Base-by-base conservation (phyloP, 2,329 filamentous ascomycete species). In the Aspergillus proliferans region DNA sequence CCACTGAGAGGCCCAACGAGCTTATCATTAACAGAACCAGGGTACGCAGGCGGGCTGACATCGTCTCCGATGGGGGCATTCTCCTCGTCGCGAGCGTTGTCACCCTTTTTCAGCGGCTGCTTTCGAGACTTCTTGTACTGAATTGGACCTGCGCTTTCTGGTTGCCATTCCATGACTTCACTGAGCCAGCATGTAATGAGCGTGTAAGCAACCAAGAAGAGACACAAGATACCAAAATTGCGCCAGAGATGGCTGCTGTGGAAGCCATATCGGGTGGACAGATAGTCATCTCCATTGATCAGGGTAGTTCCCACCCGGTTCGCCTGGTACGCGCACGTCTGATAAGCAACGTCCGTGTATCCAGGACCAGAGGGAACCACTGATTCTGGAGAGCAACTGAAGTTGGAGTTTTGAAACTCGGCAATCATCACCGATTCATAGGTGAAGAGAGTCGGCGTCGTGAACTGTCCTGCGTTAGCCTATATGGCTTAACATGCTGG, bases 181-280 rank as follows among this genome's bases (percentile, higher is more conserved):
- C 83, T 84, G 1, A 83, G 81, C 33, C 85, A 59, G 6, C 84
- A 79, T 0, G 86, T 90, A 18, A 88, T 65, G 3, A 80, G 58
- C 12, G 92, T 78, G 59, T 88, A 92, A 3, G 85, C 76, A 1
- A 87, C 71, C 1, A 81, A 78, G 55, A 88, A 91, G 0, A 83
- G 86, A 54, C 88, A 82, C 0, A 91, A 69, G 2, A 89, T 83
- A 12, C 84, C 86, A 58, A 87, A 88, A 61, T 90, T 88, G 3
- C 86, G 80, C 73, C 82, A 84, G 0, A 84, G 67, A 56, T 84
- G 71, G n/a, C 66, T 70, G 24, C 78, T 71, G 4, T 73, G 72
- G 54, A 65, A 68, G 12, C 74, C 72, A 62, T 76, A 85, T 6
- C 73, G 71, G 1, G 70, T 71, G 2, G 69, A 61, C 1, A 84